Conservation (phyloP, 768 basidiomycete species). For the Phylloporus scabripes region DNA sequence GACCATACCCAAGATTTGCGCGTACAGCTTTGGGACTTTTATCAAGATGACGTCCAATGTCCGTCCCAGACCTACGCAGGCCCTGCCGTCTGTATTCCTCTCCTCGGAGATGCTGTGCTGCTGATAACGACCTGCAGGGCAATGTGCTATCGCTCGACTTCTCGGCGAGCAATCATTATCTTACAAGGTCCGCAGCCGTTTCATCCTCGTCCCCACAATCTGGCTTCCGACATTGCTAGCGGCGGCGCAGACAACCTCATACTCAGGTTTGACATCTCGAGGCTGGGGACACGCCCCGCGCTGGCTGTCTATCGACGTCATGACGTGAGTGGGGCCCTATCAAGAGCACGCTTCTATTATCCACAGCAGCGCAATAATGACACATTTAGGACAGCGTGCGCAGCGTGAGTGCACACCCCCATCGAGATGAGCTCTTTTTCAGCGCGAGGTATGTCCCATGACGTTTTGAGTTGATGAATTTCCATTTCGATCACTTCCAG, state of each 20-base stretch:
- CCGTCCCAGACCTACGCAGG: conserved; percentile 44
- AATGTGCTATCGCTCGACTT: conserved; percentile 71
- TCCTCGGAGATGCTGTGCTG: conserved; percentile 27
- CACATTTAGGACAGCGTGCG: conserved; percentile 57
- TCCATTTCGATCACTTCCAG: conserved; percentile 34
- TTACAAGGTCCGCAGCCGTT: conserved; percentile 53
- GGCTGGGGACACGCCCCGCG: conserved; percentile 22
- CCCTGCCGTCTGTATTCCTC: conserved; percentile 30
- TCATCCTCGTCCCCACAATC: conserved; percentile 11
- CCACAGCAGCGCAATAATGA: conserved; percentile 10
- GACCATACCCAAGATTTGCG: conserved; percentile 39
- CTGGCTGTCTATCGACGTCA: conserved; percentile 29
- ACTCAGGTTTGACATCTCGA: conserved; percentile 49
- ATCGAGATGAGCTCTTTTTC: conserved; percentile 60
- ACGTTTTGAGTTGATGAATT: conserved; percentile 10
- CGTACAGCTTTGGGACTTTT: conserved; percentile 61
- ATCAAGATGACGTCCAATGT: conserved; percentile 47
- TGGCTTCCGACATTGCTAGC: conserved; percentile 28
- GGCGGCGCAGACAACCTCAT: conserved; percentile 51
- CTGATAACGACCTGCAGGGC: conserved; percentile 37
- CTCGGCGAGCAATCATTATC: conserved; percentile 56
- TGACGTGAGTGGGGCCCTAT: conserved; percentile 20
- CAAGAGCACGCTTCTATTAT: conserved; percentile 17
- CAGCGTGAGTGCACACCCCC: conserved; percentile 59
- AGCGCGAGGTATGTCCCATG: conserved; percentile 52